Base-by-base conservation (phyloP, 1,284 basidiomycete species). In the Sporisorium sorghi region DNA sequence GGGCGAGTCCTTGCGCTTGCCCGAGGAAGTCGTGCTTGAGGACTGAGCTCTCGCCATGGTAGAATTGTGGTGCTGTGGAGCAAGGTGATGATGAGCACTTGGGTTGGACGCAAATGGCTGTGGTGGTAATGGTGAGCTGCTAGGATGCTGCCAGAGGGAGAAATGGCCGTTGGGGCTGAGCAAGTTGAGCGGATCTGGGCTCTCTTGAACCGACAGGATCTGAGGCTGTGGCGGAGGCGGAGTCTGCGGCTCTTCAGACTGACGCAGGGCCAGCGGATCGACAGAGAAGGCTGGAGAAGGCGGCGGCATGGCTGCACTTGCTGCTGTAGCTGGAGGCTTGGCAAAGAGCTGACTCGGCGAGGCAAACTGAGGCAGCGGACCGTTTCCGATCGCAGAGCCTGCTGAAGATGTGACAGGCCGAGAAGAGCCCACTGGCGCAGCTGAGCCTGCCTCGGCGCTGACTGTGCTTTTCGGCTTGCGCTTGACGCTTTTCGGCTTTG, bases 101-200 rank as follows among this genome's bases (percentile, higher is more conserved):
- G 28, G 37, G 48, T 64, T 51, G 43, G 30, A 14, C 26, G 46
- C 14, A 11, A 50, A 46, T 7, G 56, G 37, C 28, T 51, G 61
- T 21, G 61, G 44, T 17, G 43, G 47, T 11, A 54, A 33, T 1
- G 63, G 33, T 23, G 55, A 12, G 7, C 42, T 17, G 39, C 24
- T 21, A 5, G 37, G 64, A 14, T 56, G 57, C 40, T 69, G 66
- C 71, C 66, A 68, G 30, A 68, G 60, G 9, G 66, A 65, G 26
- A 57, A 59, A 32, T 65, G 61, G 14, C 28, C 47, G 39, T 66
- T 58, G 17, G 71, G 71, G 7, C 66, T 69, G 23, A 74, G 61
- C 35, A 74, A 35, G 23, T 73, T 76, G 60, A 76, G 69, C 2
- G 73, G 73, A 56, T 76, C 73, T 17, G 73, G 73, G 42, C 73